phyloP scores from a whole-genome alignment of 1,284 basidiomycete genomes.

The Ustilago trichophora region DNA sequence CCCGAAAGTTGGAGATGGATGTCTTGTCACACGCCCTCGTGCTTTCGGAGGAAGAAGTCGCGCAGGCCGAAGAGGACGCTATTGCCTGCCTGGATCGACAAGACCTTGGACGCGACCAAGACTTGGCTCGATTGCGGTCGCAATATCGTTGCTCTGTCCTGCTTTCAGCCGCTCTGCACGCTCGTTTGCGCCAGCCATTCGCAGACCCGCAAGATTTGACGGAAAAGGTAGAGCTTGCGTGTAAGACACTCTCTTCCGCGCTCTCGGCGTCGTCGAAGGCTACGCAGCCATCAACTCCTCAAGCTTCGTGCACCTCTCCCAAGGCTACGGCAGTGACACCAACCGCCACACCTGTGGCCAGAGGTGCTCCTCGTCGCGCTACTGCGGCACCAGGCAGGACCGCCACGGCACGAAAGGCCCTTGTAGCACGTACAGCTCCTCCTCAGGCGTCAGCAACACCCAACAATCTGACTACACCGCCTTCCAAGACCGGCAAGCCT shows the following conservation, averaged over 20 bases:
- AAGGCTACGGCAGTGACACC: conserved; percentile 1
- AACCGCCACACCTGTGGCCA: conserved; percentile 5
- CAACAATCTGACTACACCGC: conserved; percentile 13
- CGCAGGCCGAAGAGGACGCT: conserved; percentile 15
- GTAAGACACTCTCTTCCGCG: conserved; percentile 22
- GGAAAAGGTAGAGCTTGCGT: conserved; percentile 27
- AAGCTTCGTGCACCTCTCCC: conserved; percentile 10
- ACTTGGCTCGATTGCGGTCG: conserved; percentile 15
- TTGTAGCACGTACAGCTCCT: conserved; percentile 18
- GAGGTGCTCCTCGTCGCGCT: conserved; percentile 10
- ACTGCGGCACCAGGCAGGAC: conserved; percentile 1
- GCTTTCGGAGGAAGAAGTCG: conserved; percentile 15
- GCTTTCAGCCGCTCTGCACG: conserved; percentile 19
- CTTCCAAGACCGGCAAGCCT: conserved; percentile 20
- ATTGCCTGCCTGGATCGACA: conserved; percentile 14
- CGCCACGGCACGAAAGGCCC: conserved; percentile 13
- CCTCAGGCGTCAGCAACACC: conserved; percentile 20
- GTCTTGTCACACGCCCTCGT: conserved; percentile 24
- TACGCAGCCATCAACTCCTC: conserved; percentile 4
- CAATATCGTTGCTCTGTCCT: conserved; percentile 41
- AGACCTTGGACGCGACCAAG: conserved; percentile 17
- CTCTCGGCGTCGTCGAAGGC: not conserved
- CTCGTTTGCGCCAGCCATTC: conserved; percentile 29
- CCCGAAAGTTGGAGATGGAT: conserved; percentile 39
- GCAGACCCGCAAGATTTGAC: conserved; percentile 15